Base-by-base conservation (phyloP, 257 asterid genomes). In the Plantago ovata region DNA sequence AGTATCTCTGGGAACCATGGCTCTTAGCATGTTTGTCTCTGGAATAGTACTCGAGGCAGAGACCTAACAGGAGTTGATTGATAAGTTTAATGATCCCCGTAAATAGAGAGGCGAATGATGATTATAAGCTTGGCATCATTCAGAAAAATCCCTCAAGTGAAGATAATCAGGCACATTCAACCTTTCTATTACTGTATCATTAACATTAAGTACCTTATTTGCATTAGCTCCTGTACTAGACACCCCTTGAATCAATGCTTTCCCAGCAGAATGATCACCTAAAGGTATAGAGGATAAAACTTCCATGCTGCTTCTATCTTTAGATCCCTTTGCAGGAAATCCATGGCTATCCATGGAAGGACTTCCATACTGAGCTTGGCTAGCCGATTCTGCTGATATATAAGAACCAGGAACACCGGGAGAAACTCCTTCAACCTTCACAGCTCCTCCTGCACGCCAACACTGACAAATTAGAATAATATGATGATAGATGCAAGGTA, bases 291-390 rank as follows among this genome's bases (percentile, higher is more conserved):
- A 67, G 38, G 84, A 56, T 74, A 78, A 77, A 33, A 72, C 73
- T 71, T 82, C 96, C 61, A 70, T 58, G 61, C 76, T 69, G 65
- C 77, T 69, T 78, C 83, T 80, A 48, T 86, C 96, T 75, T 77
- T 84, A 28, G 82, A 63, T 56, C 75, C 73, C 74, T 88, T 88
- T 61, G 85, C 78, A 60, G 79, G 76, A 66, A 78, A 79, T 40
- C 84, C 82, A 60, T 74, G 94, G 69, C 69, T 78, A 44, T 84
- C 97, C 58, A 75, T 68, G 58, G 94, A 72, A 67, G 95, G 77
- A 80, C 75, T 78, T 38, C 79, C 83, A 76, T 78, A 86, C 72
- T 79, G 93, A 86, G 78, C 67, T 63, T 77, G 77, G 74, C 70
- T 71, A 38, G 86, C 82, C 21, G 86, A 63, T 60, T 86, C 98